Base-by-base conservation (phyloP, 768 basidiomycete species). In the Trametes punicea region DNA sequence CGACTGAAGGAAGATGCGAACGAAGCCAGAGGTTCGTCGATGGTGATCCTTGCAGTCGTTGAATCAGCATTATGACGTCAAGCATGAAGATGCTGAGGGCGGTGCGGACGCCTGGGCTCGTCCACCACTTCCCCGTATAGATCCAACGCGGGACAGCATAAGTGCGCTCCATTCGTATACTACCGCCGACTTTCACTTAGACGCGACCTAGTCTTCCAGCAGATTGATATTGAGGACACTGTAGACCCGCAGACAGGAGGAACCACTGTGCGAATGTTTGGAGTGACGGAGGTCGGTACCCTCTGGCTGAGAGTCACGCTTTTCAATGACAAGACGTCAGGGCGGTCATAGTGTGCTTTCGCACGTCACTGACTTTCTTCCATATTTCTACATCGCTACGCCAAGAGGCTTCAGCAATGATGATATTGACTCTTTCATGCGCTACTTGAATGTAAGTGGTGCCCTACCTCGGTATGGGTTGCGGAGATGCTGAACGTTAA, bases 371-470 rank as follows among this genome's bases (percentile, higher is more conserved):
- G 84, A 84, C 30, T 98, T 97, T 68, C 71, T 84, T 46, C 96
- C 97, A 0, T 98, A 99, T 71, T 97, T 99, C 71, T 99, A 93
- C 64, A 73, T 98, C 38, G 78, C 91, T 3, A 82, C 87, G 27
- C 97, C 97, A 29, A 81, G 88, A 16, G 94, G 94, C 0, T 93
- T 98, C 61, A 73, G 76, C 27, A 74, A 78, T 29, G 77, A 80
- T 16, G 93, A 98, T 63, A 65, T 88, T 2, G 74, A 73, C 2
- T 70, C 85, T 0, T 86, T 99, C 64, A 74, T 72, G 39, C 75
- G 79, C 13, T 77, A 87, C 56, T 69, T 99, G 39, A 96, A 95
- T 69, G 94, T 93, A 46, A 67, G 87, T 70, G 20, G 23, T 11
- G 33, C 36, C 25, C 23, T 20, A 16, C 39, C 36, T 39, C 46